These are phyloP conservation scores for Melampsora americana DNA, from an alignment of 1,284 basidiomycete species.

Conservation along the genomic window DNA sequence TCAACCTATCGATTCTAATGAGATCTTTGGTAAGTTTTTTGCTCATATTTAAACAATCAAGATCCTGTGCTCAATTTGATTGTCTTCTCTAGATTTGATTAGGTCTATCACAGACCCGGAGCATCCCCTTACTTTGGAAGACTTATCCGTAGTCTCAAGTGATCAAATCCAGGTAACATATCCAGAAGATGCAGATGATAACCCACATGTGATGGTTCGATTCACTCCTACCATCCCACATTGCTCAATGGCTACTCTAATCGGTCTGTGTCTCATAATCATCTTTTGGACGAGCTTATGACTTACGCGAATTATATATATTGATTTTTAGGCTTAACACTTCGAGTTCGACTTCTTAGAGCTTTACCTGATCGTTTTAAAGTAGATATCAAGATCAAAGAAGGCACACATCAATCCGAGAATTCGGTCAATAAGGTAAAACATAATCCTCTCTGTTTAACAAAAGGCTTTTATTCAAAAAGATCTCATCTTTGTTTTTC, in stretches of 20 bases:
- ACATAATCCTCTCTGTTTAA: neutral
- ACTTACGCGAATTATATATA: conserved; percentile 18
- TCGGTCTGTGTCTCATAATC: conserved; percentile 61
- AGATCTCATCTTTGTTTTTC: neutral
- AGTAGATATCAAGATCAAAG: conserved; percentile 86
- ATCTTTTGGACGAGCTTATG: conserved; percentile 3
- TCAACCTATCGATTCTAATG: conserved; percentile 1
- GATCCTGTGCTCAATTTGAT: neutral
- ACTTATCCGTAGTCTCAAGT: conserved; percentile 88
- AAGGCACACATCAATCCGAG: conserved; percentile 93
- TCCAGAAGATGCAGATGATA: conserved; percentile 55
- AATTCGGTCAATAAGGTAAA: conserved; percentile 63
- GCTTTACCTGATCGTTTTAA: conserved; percentile 89
- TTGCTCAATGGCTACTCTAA: conserved; percentile 95
- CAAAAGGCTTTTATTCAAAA: neutral
- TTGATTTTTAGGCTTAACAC: conserved; percentile 68
- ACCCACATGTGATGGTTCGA: conserved; percentile 71
- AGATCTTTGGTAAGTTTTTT: neutral
- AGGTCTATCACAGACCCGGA: conserved; percentile 93
- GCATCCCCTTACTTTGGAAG: conserved; percentile 90
- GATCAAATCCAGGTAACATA: conserved; percentile 72
- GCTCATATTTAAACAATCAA: neutral
- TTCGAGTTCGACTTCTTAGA: conserved; percentile 84
- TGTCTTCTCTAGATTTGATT: conserved; percentile 64
- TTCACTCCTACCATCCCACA: conserved; percentile 98